Evolutionary conservation across 306 rosid genomes (phyloP), one percentile per base, ranked within the genome.

Genomic region (Corylus avellana): DNA sequence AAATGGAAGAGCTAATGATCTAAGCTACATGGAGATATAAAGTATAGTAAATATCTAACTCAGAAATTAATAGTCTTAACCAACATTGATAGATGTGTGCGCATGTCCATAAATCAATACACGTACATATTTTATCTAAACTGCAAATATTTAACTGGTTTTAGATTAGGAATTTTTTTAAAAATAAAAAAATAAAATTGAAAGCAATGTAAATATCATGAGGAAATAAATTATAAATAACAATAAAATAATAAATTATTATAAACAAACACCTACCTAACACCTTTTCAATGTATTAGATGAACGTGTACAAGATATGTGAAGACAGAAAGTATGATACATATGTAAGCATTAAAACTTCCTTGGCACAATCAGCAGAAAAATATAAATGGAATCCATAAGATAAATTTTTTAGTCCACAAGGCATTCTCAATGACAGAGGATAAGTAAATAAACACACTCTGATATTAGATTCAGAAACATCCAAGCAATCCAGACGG

Each of bases 1-100:
- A 92, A 96, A 96, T 74, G 98, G 99, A 90, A 96, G 99, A 72
- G 99, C 98, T 89, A 96, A 85, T 75, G 99, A 96, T 90, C 99
- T 96, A 93, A 96, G 99, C 99, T 96, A 96, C 94, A 96, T 69
- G 78, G 89, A 83, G 96, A 93, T 64, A 88, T 75, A 81, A 78
- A 88, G 83, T 81, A 84, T 78, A 73, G 84, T 90, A 76, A 87
- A 86, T 75, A 91, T 76, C 80, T 82, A 49, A 70, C 71, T 47
- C 72, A 72, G 80, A 39, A 75, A 54, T 55, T 62, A 59, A 63
- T 12, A 59, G 78, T 47, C 50, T 62, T 69, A 83, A 78, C 74
- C 70, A 57, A 69, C 70, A 74, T 11, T 16, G 3, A 55, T 55
- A 32, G 35, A 46, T 64, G 47, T 32, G 13, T 63, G n/a, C 7